Conservation (phyloP, 2,329 filamentous ascomycete species). For the Aureobasidium sp. region DNA sequence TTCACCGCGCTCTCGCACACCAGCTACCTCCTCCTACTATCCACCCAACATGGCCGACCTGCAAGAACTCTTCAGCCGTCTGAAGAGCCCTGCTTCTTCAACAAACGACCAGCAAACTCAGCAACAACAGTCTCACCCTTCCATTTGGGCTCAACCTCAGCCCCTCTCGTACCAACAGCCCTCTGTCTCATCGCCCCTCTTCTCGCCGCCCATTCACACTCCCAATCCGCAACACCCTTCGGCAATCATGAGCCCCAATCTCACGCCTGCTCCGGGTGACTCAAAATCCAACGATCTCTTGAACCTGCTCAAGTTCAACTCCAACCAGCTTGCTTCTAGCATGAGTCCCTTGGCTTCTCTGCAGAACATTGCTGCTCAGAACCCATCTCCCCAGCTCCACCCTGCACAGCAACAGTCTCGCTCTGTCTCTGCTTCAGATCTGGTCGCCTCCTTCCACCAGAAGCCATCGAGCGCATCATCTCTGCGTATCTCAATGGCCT, state of each 20-base stretch:
- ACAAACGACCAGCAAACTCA: conserved; percentile 8
- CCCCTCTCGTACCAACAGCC: conserved; percentile 45
- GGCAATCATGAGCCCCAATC: conserved; percentile 49
- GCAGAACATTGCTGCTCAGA: conserved; percentile 24
- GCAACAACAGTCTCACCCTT: conserved; percentile 17
- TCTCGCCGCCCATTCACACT: conserved; percentile 48
- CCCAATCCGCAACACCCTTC: conserved; percentile 51
- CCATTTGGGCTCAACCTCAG: conserved; percentile 21
- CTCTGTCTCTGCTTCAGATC: conserved; percentile 48
- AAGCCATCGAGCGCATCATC: conserved; percentile 28
- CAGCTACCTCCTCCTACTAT: neutral
- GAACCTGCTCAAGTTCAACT: conserved; percentile 59
- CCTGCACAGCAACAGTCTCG: conserved; percentile 5
- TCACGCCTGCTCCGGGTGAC: conserved; percentile 16
- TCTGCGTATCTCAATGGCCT: conserved; percentile 25
- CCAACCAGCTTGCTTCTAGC: conserved; percentile 31
- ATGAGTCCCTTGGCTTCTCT: conserved; percentile 32
- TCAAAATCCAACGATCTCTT: conserved; percentile 44
- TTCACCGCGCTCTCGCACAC: neutral
- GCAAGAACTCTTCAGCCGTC: conserved; percentile 37
- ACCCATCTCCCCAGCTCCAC: neutral
- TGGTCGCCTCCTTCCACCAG: conserved; percentile 50
- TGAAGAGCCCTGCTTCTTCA: conserved; percentile 27
- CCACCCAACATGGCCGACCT: conserved; percentile 34
- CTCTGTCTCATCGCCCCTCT: conserved; percentile 51